A percentile compares a stretch with the other conserved stretches of the same genome.
These are phyloP conservation scores for Ligustrum vulgare DNA, from an alignment of 257 asterid species.

Conservation along the genomic window DNA sequence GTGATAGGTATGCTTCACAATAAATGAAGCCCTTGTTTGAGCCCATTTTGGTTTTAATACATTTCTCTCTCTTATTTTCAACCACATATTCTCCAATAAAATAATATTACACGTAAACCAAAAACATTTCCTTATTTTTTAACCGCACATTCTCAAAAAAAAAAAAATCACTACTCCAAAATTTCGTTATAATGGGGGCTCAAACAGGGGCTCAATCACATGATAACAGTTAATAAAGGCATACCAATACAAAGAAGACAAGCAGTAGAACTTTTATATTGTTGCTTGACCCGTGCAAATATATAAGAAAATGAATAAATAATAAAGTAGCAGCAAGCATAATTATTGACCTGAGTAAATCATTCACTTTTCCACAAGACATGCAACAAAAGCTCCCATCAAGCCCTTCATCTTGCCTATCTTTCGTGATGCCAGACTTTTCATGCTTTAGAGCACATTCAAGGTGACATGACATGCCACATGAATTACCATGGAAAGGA, in stretches of 20 bases:
- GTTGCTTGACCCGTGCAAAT: background rate
- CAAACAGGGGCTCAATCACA: background rate
- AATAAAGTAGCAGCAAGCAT: background rate
- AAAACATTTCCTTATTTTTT: no score
- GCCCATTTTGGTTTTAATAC: no score
- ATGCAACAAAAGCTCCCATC: constrained; percentile 74
- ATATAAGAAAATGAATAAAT: constrained; percentile 7
- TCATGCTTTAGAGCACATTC: constrained; percentile 71
- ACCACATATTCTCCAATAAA: no score
- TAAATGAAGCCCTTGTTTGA: background rate
- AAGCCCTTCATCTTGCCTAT: constrained; percentile 49
- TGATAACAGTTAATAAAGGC: background rate
- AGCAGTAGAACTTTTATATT: background rate
- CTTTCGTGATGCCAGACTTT: constrained; percentile 51
- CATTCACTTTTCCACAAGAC: constrained; percentile 76
- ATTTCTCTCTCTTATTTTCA: no score
- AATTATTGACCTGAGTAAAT: constrained; percentile 60
- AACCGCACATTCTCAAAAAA: no score
- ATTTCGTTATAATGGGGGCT: no score
- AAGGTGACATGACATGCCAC: constrained; percentile 87
- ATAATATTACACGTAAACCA: no score
- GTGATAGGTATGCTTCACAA: background rate
- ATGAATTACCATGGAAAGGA: constrained; percentile 50
- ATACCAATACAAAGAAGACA: background rate
- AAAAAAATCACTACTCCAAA: no score